These are phyloP conservation scores for Tetrahymena borealis DNA, from an alignment of 73 alveolate species.

Conservation along the genomic window DNA sequence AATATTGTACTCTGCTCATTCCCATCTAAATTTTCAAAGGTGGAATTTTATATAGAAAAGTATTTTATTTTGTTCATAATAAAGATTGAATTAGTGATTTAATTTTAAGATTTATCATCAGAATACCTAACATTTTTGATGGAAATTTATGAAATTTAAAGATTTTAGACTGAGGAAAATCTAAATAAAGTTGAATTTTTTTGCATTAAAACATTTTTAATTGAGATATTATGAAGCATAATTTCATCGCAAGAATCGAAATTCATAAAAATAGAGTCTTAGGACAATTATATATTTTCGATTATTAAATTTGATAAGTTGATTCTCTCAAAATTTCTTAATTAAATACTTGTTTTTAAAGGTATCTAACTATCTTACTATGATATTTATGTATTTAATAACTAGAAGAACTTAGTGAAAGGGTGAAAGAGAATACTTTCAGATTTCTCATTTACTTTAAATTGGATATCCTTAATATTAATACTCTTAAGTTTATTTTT, in stretches of 20 bases:
- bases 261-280: neutral
- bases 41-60: neutral
- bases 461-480: neutral
- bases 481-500: neutral
- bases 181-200: neutral
- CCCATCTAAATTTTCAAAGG: neutral
- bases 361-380: neutral
- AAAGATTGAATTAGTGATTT: neutral
- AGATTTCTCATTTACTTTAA: neutral
- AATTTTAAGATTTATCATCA: neutral
- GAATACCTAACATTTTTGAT: neutral
- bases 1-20: neutral
- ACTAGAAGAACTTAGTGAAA: neutral
- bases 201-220: neutral
- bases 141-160: neutral
- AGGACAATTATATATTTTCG: neutral
- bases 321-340: neutral
- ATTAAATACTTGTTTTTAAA: neutral
- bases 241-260: neutral
- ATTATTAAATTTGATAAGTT: neutral
- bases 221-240: neutral
- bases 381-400: neutral
- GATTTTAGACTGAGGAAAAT: neutral
- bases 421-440: neutral
- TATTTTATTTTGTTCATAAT: neutral